Evolutionary conservation across 2,329 filamentous ascomycete genomes (phyloP), one percentile per base, ranked within the genome.

Genomic region (Pseudocercospora crystallina): DNA sequence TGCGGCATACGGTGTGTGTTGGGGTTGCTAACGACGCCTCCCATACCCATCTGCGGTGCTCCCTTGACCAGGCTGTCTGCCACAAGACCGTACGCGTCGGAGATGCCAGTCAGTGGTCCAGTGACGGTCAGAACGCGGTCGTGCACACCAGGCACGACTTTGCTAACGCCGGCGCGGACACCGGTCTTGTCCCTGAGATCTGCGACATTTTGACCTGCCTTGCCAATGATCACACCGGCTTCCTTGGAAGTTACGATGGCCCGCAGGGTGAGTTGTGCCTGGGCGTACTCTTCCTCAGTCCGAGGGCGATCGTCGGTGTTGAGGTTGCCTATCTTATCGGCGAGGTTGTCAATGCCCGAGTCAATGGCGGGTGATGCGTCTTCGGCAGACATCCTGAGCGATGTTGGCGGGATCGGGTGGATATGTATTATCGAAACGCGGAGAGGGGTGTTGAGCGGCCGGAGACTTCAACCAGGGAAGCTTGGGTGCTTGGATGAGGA

Each of bases 171-270:
- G 55, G 94, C 94, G 76, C 95, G 96, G 65, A 99, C 94, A 53
- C 92, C 94, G 61, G 94, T 99, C 76, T 97, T 92, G 66, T 99
- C 92, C 69, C 94, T 87, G 57, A 99, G 81, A 68, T 97, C 92
- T 41, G 94, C 94, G 48, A 99, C 94, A 67, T 99, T 97, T 81
- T 97, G 96, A 69, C 94, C 94, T 51, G 87, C 90, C 77, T 99
- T 99, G 73, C 94, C 94, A 72, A 99, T 99, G 73, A 99, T 97
- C 65, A 99, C 90, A 68, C 94, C 94, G 53, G 94, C 94, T 76
- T 99, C 94, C 78, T 97, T 97, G 71, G 94, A 96, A 31, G 94
- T 96, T 61, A 99, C 94, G 70, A 99, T 96, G 64, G 94, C 94
- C 70, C 94, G 89, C 58, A 99, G 83, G 56, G 94, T 99, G 66